Base-by-base conservation (phyloP, 2,329 filamentous ascomycete species). In the Aspergillus pseudoterreus region DNA sequence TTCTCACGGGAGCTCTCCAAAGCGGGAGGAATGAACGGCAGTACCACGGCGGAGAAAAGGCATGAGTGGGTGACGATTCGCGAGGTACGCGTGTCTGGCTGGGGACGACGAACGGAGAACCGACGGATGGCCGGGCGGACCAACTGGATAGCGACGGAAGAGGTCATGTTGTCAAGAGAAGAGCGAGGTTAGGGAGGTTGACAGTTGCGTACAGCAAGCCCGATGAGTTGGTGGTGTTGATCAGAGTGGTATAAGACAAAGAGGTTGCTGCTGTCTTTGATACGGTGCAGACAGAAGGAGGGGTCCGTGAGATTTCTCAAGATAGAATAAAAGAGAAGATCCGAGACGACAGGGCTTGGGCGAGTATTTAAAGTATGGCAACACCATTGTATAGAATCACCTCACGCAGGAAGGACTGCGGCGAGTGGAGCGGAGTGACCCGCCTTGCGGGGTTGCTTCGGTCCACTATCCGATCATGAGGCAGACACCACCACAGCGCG, bases 21-120 rank as follows among this genome's bases (percentile, higher is more conserved):
- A 4, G 75, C 75, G 6, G 75, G 74, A 24, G 75, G 75, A 3
- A 76, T 68, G 54, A 76, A 77, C 4, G 75, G 74, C 4, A 76
- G 60, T 15, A 75, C 65, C 17, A 76, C 73, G 2, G 70, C 72
- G 1, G 73, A 71, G 38, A 71, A 61, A 12, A 77, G 64, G 53
- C 73, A 73, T 12, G 71, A 71, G 47, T 64, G 66, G 43, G 72
- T 67, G 27, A 75, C 57, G 41, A 73, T 69, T 33, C 72, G 71
- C 39, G 71, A 66, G 43, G 66, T 63, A 39, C 69, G 71, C 45
- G 66, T 71, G 42, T 71, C 68, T 15, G 70, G 69, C 21, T 59
- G 68, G 33, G 71, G 66, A 53, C 70, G 69, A 49, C 69, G 72
- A 17, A 71, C 70, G 14, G 73, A 76, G 62, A 75, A 76, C 54